A percentile compares a stretch with the other conserved stretches of the same genome.
phyloP scores from a whole-genome alignment of 495 filamentous ascomycete species.

The Penicillium salamii region DNA sequence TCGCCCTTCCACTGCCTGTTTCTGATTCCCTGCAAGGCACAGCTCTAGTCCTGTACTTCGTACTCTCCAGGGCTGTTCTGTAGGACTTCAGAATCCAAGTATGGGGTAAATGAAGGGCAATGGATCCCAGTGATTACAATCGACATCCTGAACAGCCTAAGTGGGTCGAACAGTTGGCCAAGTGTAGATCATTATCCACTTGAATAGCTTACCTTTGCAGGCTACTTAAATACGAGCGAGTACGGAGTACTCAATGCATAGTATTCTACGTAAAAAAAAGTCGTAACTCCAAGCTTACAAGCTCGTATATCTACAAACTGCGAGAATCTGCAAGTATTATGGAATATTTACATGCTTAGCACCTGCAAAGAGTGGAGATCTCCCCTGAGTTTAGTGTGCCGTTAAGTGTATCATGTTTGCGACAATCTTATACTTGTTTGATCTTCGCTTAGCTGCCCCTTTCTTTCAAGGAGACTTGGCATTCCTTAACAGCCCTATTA shows the following conservation, averaged over 20 bases:
- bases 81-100: neutral
- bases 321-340: too few relatives aligned
- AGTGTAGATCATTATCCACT: constrained; percentile 8
- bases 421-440: constrained; percentile 5
- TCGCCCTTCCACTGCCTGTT: neutral
- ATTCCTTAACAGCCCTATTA: neutral
- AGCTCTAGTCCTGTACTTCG: too few relatives aligned
- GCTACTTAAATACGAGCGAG: too few relatives aligned
- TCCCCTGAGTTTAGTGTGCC: constrained; percentile 5
- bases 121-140: constrained; percentile 6
- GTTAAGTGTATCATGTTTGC: neutral
- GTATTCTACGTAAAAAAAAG: too few relatives aligned
- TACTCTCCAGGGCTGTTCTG: too few relatives aligned
- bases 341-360: too few relatives aligned
- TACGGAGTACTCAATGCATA: too few relatives aligned
- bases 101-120: constrained; percentile 9
- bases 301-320: too few relatives aligned
- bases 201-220: neutral
- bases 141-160: constrained; percentile 3
- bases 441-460: neutral
- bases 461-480: constrained; percentile 2
- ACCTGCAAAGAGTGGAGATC: constrained; percentile 7
- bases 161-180: constrained; percentile 2
- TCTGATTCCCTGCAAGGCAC: neutral
- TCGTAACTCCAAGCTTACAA: too few relatives aligned